These are phyloP conservation scores for Geotrichum cucujoidarum DNA, from an alignment of 1,139 yeast genomes.

Conservation along the genomic window DNA sequence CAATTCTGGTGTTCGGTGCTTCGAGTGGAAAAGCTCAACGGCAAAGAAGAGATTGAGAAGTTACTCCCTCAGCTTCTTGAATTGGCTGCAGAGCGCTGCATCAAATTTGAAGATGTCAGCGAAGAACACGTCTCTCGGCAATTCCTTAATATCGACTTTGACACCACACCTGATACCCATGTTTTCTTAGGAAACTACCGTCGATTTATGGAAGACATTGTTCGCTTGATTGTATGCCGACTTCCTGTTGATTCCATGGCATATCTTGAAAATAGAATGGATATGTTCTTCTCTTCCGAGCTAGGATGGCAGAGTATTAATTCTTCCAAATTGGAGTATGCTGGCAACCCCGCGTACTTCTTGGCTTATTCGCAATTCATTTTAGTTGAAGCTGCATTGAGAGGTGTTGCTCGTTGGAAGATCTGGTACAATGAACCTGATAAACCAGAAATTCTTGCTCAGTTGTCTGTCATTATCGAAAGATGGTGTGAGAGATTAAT, in stretches of 20 bases:
- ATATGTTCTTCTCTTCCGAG: constrained; percentile 67
- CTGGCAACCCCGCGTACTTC: constrained; percentile 66
- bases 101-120: constrained; percentile 65
- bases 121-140: constrained; percentile 60
- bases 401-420: constrained; percentile 96
- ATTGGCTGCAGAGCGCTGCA: constrained; percentile 70
- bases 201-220: constrained; percentile 84
- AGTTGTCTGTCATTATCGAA: constrained; percentile 62
- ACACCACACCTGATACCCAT: constrained; percentile 73
- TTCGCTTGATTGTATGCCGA: constrained; percentile 80
- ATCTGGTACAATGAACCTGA: constrained; percentile 77
- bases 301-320: constrained; percentile 63
- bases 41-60: constrained; percentile 43
- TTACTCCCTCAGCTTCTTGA: constrained; percentile 66
- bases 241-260: constrained; percentile 73
- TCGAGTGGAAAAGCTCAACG: constrained; percentile 66
- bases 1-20: constrained; percentile 94
- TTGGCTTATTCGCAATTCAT: constrained; percentile 78
- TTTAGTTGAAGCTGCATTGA: constrained; percentile 80
- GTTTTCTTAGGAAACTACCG: constrained; percentile 76
- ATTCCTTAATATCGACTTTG: constrained; percentile 79
- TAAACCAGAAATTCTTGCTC: constrained; percentile 51
- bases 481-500: constrained; percentile 71
- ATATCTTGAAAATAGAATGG: constrained; percentile 76
- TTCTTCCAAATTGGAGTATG: constrained; percentile 48